Evolutionary conservation across 1,284 basidiomycete genomes (phyloP).

Genomic region (Baeospora myosura): DNA sequence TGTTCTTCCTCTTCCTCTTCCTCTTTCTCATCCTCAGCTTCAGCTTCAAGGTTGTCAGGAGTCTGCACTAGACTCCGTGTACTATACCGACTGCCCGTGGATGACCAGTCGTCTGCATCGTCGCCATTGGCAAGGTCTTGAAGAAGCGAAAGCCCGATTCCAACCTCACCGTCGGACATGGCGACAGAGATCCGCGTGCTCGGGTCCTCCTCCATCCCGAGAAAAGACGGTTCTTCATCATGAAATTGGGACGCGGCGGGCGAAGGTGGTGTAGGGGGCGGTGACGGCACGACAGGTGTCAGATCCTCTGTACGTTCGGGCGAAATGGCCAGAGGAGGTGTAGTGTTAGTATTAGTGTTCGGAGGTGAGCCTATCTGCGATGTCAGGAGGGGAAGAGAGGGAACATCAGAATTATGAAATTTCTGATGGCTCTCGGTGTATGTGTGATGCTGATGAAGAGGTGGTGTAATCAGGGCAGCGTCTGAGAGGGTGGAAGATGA

Average conservation of each 20-base stretch:
- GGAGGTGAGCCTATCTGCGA: not conserved
- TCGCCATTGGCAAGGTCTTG: slow-evolving; percentile 10
- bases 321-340: slow-evolving; percentile 1
- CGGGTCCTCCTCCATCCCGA: not conserved
- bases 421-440: not conserved
- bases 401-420: not conserved
- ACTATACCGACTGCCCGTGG: slow-evolving; percentile 7
- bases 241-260: not conserved
- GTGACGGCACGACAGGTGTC: not conserved
- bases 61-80: slow-evolving; percentile 3
- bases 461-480: not conserved
- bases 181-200: slow-evolving; percentile 3
- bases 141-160: slow-evolving; percentile 12
- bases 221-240: not conserved
- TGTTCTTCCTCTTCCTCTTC: no score
- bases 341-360: not conserved
- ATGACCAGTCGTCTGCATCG: slow-evolving; percentile 7
- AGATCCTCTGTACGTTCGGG: not conserved
- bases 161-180: slow-evolving; percentile 14
- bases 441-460: not conserved
- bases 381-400: not conserved
- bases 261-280: not conserved
- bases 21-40: not conserved
- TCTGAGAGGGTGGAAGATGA: slow-evolving; percentile 3
- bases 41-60: not conserved